Evolutionary conservation across 1,139 yeast species (phyloP).

Genomic region (Saccharomycopsis hybrid): DNA sequence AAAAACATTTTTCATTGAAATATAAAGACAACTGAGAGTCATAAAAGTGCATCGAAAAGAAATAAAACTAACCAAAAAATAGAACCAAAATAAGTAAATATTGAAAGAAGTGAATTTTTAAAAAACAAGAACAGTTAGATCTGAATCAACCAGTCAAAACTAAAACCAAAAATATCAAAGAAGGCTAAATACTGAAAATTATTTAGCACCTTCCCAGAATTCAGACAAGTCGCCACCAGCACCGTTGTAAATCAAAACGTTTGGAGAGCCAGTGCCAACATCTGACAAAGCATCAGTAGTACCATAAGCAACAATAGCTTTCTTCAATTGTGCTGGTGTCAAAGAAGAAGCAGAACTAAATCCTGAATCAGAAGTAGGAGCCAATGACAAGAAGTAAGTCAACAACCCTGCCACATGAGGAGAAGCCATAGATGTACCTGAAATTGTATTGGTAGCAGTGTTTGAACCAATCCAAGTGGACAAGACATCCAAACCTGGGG

Average conservation of each 20-base stretch:
- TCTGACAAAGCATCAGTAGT: constrained; percentile 63
- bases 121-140: too few relatives aligned
- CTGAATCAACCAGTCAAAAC: too few relatives aligned
- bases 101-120: too few relatives aligned
- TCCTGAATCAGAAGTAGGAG: constrained; percentile 78
- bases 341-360: constrained; percentile 51
- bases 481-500: constrained; percentile 75
- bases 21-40: too few relatives aligned
- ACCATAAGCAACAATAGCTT: constrained; percentile 76
- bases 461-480: constrained; percentile 86
- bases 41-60: too few relatives aligned
- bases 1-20: too few relatives aligned
- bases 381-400: constrained; percentile 84
- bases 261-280: constrained; percentile 80
- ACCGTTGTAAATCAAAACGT: constrained; percentile 86
- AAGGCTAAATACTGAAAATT: not conserved
- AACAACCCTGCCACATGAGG: constrained; percentile 93
- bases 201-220: constrained; percentile 13
- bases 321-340: constrained; percentile 83
- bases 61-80: too few relatives aligned
- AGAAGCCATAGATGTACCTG: constrained; percentile 99
- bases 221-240: constrained; percentile 70
- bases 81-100: too few relatives aligned
- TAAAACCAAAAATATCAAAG: too few relatives aligned
- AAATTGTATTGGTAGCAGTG: constrained; percentile 78